These are phyloP conservation scores for Trichoderma sp. DNA, from an alignment of 2,329 filamentous ascomycete genomes.

Conservation along the genomic window DNA sequence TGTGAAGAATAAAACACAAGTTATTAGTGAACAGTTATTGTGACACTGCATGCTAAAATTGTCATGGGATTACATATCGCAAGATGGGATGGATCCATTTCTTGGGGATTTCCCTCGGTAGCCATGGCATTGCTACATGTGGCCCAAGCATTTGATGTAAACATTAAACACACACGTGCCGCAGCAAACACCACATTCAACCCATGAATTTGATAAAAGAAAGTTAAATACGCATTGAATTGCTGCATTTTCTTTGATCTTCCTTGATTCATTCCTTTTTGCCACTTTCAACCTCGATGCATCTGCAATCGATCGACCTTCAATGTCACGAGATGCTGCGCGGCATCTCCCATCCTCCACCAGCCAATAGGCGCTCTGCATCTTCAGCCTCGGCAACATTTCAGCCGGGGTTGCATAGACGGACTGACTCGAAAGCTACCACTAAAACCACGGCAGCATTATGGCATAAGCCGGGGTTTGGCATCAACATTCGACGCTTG, in stretches of 20 bases:
- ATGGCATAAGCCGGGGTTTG: conserved; percentile 13
- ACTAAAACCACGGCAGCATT: not conserved
- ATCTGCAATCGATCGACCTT: not conserved
- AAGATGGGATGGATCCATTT: not conserved
- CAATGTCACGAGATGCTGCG: not conserved
- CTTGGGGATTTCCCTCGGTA: not conserved
- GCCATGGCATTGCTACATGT: not conserved
- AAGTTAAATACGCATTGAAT: no score
- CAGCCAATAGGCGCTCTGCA: conserved; percentile 12
- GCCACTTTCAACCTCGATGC: not conserved
- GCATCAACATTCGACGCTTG: conserved; percentile 4
- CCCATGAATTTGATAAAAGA: not conserved
- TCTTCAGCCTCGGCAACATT: conserved; percentile 16
- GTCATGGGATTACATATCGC: not conserved
- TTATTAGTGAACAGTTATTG: not conserved
- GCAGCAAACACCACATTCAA: not conserved
- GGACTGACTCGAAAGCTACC: conserved; percentile 14
- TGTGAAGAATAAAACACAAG: not conserved
- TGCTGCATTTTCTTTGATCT: not conserved
- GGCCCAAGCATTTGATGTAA: not conserved
- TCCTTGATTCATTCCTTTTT: not conserved
- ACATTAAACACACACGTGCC: not conserved
- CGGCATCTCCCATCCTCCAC: not conserved
- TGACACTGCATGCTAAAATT: not conserved
- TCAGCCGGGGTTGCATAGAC: conserved; percentile 3